These are phyloP conservation scores for Trichoderma virens DNA, from an alignment of 495 filamentous ascomycete species.

Conservation along the genomic window DNA sequence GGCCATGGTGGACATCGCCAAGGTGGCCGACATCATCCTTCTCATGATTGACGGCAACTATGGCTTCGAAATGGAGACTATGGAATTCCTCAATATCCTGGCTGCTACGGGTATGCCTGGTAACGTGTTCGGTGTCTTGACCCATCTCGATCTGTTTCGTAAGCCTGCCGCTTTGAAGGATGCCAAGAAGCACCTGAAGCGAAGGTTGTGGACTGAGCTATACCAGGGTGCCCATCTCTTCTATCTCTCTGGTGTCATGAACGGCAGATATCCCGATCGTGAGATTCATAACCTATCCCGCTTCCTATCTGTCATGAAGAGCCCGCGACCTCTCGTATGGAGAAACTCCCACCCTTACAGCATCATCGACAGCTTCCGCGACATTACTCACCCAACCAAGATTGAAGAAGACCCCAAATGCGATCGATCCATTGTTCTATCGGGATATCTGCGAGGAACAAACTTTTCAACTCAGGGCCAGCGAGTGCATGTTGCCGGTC, in stretches of 20 bases:
- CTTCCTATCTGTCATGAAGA: constrained; percentile 98
- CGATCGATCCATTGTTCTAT: constrained; percentile 82
- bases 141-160: constrained; percentile 90
- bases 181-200: constrained; percentile 92
- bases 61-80: constrained; percentile 99
- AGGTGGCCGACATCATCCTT: constrained; percentile 92
- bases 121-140: constrained; percentile 95
- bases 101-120: constrained; percentile 91
- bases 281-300: constrained; percentile 92
- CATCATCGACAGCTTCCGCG: constrained; percentile 85
- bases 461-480: constrained; percentile 87
- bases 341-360: constrained; percentile 92
- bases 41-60: constrained; percentile 98
- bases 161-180: constrained; percentile 82
- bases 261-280: constrained; percentile 91
- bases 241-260: constrained; percentile 90
- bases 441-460: constrained; percentile 91
- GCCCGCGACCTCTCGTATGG: constrained; percentile 92
- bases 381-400: constrained; percentile 84
- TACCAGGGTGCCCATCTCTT: constrained; percentile 96
- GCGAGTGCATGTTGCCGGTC: constrained; percentile 83
- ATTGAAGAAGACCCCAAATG: constrained; percentile 83
- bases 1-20: constrained; percentile 90
- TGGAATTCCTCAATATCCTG: constrained; percentile 95
- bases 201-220: constrained; percentile 91